Percentiles rank a stretch among this genome's conserved stretches.
phyloP scores from a whole-genome alignment of 768 basidiomycete species.

The Tulasnella sp. region DNA sequence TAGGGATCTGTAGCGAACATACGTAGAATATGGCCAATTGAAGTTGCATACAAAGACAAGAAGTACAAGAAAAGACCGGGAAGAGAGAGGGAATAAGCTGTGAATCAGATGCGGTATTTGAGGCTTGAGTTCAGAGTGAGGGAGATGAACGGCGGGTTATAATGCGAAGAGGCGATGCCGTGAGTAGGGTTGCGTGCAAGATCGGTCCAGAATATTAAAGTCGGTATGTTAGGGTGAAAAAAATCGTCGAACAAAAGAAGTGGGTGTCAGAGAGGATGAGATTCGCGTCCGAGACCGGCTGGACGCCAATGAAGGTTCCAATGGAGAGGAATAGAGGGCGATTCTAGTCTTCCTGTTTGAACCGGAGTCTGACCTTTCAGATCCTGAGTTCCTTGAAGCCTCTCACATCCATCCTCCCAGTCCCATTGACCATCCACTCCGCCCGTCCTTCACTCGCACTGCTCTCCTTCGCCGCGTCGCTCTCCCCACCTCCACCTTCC shows the following conservation, averaged over 20 bases:
- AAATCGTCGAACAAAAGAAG: background rate
- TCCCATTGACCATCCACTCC: slow-evolving; percentile 67
- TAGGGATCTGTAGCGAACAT: too few species aligned
- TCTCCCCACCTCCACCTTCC: too few species aligned
- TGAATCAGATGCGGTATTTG: background rate
- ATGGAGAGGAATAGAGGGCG: background rate
- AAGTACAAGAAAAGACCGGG: background rate
- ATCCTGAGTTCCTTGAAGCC: slow-evolving; percentile 81
- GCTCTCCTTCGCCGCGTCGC: too few species aligned
- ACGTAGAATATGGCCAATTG: background rate
- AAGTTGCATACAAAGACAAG: background rate
- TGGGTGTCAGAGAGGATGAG: background rate
- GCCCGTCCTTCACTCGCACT: slow-evolving; percentile 38
- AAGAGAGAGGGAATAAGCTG: background rate
- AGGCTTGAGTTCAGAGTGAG: background rate
- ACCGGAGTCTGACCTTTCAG: slow-evolving; percentile 38
- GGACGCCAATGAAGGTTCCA: background rate
- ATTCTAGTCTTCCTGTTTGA: background rate
- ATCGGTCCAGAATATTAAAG: too few species aligned
- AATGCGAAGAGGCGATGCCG: too few species aligned
- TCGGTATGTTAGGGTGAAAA: background rate
- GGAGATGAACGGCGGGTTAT: background rate
- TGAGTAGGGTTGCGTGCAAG: too few species aligned
- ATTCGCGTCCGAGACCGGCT: background rate
- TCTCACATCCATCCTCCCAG: slow-evolving; percentile 72